Percentiles rank a stretch among this genome's conserved stretches.
Evolutionary conservation across 2,329 filamentous ascomycete genomes (phyloP).

Genomic region (Claviceps digitariae): DNA sequence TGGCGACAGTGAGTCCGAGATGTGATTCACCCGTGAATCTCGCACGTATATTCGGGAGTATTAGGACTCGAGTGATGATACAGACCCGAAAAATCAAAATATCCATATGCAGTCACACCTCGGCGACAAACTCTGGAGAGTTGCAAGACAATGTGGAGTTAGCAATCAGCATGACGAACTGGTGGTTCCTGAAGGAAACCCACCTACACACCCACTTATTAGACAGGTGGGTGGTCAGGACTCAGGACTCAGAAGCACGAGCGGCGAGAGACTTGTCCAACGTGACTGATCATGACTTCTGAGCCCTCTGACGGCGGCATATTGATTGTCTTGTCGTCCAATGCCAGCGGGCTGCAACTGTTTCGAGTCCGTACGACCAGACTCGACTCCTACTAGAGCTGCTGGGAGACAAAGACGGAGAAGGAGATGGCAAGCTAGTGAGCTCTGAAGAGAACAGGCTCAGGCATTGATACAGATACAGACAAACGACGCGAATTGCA

Average conservation of each 20-base stretch:
- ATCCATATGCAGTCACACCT: not conserved
- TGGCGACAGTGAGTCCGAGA: not conserved
- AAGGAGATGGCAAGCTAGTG: not conserved
- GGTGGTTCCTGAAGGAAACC: not conserved
- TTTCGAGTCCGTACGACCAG: not conserved
- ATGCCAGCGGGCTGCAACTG: not conserved
- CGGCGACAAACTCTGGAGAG: not conserved
- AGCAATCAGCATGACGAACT: not conserved
- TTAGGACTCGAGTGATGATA: not conserved
- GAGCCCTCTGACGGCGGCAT: not conserved
- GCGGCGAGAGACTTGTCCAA: not conserved
- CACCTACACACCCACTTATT: not conserved
- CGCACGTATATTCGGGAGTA: not conserved
- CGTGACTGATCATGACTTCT: not conserved
- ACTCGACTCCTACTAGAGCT: not conserved
- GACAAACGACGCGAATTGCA: not conserved
- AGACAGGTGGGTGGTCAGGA: not conserved
- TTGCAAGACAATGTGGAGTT: not conserved
- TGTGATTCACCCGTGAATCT: not conserved
- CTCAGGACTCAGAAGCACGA: not conserved
- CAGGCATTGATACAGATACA: not conserved
- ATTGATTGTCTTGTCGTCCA: not conserved
- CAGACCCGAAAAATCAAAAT: not conserved
- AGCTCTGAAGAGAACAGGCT: not conserved
- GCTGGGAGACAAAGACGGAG: not conserved